Base-by-base conservation (phyloP, 176 grass and related monocot species). In the Lolium multiflorum region DNA sequence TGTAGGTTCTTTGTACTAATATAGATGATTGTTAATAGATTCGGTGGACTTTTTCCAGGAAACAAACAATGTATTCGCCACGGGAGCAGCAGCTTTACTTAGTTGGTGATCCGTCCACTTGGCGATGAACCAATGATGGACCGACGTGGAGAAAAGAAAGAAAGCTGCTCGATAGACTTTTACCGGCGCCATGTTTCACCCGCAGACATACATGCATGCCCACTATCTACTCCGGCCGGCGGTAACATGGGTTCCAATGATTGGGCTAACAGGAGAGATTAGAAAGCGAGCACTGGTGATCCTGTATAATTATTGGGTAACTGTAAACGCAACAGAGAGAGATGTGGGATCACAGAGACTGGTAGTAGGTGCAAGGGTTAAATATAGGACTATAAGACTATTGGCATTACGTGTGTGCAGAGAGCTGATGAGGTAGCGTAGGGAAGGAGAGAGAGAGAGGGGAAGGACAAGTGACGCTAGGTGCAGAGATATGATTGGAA, bases 171-270 rank as follows among this genome's bases (percentile, higher is more conserved):
- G 51, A 18, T 58, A 1, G 52, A 49, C 82, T 82, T 90, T 87
- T 82, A 78, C 79, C 79, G 28, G 44, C 77, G 84, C 47, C 59
- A 21, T 2, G 11, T 64, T 44, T 82, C 52, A 51, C 41, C 60
- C 22, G 4, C 22, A 22, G 59, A 25, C 59, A 51, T 61, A 31
- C 62, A 56, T 18, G 16, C 52, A 77, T 73, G 26, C 62, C 22
- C 9, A 60, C n/a, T 62, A 62, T 26, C 24, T 63, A 26, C 22
- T n/a, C 56, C 11, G 4, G 60, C 26, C 43, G 83, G 60, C 41
- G 62, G 83, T 86, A 90, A 90, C 60, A 63, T 63, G 83, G 24
- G 41, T 38, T 65, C 49, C 78, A 86, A 86, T 86, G 51, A 90
- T 86, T 86, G 83, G 82, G 44, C 60, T 55, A 51, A 77, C 11